phyloP scores from a whole-genome alignment of 2,329 filamentous ascomycete species.

The Dactylellina leptospora region DNA sequence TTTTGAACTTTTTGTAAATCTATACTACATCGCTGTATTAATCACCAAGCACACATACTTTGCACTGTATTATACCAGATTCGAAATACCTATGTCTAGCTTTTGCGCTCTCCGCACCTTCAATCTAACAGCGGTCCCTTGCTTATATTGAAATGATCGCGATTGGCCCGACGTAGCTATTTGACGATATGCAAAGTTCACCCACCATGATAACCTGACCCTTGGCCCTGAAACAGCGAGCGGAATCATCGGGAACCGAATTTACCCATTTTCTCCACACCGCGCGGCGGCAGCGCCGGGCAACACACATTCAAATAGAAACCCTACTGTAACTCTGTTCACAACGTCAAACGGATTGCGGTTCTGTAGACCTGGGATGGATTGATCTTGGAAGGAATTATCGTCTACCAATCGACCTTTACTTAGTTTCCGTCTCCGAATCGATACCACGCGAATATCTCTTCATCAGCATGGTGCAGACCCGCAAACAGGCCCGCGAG shows the following conservation, averaged over 20 bases:
- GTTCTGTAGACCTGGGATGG: neutral
- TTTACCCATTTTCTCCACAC: constrained; percentile 22
- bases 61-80: no score
- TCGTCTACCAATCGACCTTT: neutral
- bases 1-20: no score
- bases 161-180: no score
- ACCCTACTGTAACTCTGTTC: constrained; percentile 39
- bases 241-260: constrained; percentile 41
- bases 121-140: no score
- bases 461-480: constrained; percentile 49
- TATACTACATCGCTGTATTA: no score
- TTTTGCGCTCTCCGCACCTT: no score
- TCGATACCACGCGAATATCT: constrained; percentile 2
- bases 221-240: constrained; percentile 16
- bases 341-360: neutral
- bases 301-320: constrained; percentile 25
- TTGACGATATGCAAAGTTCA: no score
- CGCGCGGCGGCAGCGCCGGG: neutral
- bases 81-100: no score
- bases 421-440: neutral
- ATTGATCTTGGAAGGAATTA: no score
- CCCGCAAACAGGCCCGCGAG: constrained; percentile 27
- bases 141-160: neutral
- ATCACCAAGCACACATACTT: no score
- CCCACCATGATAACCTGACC: neutral